Evolutionary conservation across 1,284 basidiomycete species (phyloP), one percentile per base, ranked within the genome.

Genomic region (Heterobasidion irregulare): DNA sequence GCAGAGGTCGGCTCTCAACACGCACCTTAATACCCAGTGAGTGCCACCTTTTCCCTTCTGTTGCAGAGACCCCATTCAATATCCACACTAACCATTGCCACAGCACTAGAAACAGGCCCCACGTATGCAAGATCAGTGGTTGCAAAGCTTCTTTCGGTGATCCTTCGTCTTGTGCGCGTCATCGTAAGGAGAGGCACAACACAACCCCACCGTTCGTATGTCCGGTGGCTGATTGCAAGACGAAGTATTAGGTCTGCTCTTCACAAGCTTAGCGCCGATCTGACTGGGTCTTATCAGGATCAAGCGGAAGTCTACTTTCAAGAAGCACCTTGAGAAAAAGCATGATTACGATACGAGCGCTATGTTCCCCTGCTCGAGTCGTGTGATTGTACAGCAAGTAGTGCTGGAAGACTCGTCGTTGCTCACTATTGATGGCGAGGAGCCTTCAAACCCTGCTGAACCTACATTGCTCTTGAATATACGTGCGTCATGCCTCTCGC

Each of bases 1-100:
- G 10, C 84, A 86, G 64, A 63, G 60, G 38, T 77, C 77, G 2
- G 80, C 75, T 8, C 66, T 86, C 47, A 78, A 77, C 54, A 81
- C 77, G 1, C 85, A 88, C 58, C 57, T 59, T 52, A 86, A 86
- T 56, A 71, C 70, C 26, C 85, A 86, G 86, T 88, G 65, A 18
- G 66, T 57, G 18, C 33, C 9, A 19, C n/a, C 26, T 47, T 16
- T 18, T 6, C 10, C 7, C 12, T 10, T 47, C 18, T 5, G 46
- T 47, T 16, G 4, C 18, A 19, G 12, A 47, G 15, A 16, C 47
- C 33, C 32, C 33, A 34, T 6, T 41, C 26, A 32, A 47, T n/a
- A 38, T 57, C 58, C n/a, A 48, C 46, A 16, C 53, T 46, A 4
- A 26, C 26, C 6, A 26, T 26, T 26, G 26, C 26, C 4, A 26